Conservation (phyloP, 176 grass and related monocot species). For the Avena sativa region DNA sequence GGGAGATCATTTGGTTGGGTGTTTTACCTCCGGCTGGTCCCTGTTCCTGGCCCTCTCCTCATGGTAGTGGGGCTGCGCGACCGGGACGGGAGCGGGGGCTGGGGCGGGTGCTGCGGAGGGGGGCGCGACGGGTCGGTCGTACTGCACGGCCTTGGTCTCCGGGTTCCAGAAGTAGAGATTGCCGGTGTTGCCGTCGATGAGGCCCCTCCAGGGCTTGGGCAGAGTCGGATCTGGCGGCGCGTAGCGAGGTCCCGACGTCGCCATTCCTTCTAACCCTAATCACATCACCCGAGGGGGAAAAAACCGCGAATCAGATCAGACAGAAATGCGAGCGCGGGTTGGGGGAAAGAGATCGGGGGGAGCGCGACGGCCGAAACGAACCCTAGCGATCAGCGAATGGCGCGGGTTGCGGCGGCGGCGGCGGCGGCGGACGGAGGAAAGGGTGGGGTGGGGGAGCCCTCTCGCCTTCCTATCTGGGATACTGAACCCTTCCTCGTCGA, state of each 20-base stretch:
- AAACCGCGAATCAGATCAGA: slow-evolving; percentile 38
- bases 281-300: neutral
- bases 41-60: slow-evolving; percentile 28
- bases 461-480: neutral
- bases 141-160: slow-evolving; percentile 76
- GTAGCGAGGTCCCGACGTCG: slow-evolving; percentile 54
- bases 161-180: slow-evolving; percentile 96
- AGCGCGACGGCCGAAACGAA: neutral
- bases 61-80: slow-evolving; percentile 14
- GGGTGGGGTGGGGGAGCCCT: neutral
- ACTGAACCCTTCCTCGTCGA: slow-evolving; percentile 32
- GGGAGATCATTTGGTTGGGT: neutral
- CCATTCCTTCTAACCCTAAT: slow-evolving; percentile 31
- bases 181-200: slow-evolving; percentile 85
- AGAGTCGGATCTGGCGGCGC: slow-evolving; percentile 78
- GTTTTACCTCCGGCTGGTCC: slow-evolving; percentile 42
- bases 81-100: neutral
- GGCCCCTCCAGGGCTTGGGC: slow-evolving; percentile 76
- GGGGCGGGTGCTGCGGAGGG: neutral
- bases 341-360: neutral
- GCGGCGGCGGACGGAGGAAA: slow-evolving; percentile 4
- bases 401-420: neutral
- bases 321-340: slow-evolving; percentile 2
- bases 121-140: slow-evolving; percentile 55
- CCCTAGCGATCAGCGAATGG: slow-evolving; percentile 31